Percentiles rank a stretch among this genome's conserved stretches.
phyloP scores from a whole-genome alignment of 345 rosid species.

The Gossypium arboreum region DNA sequence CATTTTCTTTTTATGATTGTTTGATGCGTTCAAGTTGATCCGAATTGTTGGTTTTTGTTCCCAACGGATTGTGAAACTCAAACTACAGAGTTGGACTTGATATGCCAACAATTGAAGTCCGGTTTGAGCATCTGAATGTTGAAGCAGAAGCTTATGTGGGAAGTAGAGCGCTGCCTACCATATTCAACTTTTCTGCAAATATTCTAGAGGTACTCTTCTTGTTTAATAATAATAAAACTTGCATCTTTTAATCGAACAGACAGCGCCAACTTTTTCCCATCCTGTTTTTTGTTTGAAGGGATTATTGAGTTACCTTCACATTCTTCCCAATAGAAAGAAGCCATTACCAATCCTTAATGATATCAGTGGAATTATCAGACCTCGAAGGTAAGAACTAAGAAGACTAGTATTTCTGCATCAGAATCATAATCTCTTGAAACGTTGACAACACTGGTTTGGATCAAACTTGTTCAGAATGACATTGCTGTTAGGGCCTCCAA shows the following conservation, averaged over 20 bases:
- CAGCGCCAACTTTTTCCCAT: not conserved
- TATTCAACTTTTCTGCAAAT: constrained; percentile 45
- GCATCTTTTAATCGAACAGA: not conserved
- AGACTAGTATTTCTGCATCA: not conserved
- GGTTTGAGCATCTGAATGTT: constrained; percentile 65
- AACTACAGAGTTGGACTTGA: constrained; percentile 72
- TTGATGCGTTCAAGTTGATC: not conserved
- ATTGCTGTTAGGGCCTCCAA: constrained; percentile 11
- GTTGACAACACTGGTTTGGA: not conserved
- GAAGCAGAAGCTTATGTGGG: constrained; percentile 65
- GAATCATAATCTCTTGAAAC: not conserved
- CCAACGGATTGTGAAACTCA: not conserved
- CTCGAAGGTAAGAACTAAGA: not conserved
- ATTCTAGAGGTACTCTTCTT: constrained; percentile 41
- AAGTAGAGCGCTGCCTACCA: constrained; percentile 57
- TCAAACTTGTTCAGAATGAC: constrained; percentile 9
- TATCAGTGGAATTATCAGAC: constrained; percentile 4
- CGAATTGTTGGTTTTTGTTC: not conserved
- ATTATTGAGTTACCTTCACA: constrained; percentile 1
- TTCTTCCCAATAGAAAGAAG: constrained; percentile 5
- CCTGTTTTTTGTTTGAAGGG: not conserved
- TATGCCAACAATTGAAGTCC: constrained; percentile 81
- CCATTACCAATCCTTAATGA: constrained; percentile 10
- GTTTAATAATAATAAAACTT: constrained; percentile 17
- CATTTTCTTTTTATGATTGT: not conserved